phyloP scores from a whole-genome alignment of 148 eudicot species.

The Rhododendron molle region DNA sequence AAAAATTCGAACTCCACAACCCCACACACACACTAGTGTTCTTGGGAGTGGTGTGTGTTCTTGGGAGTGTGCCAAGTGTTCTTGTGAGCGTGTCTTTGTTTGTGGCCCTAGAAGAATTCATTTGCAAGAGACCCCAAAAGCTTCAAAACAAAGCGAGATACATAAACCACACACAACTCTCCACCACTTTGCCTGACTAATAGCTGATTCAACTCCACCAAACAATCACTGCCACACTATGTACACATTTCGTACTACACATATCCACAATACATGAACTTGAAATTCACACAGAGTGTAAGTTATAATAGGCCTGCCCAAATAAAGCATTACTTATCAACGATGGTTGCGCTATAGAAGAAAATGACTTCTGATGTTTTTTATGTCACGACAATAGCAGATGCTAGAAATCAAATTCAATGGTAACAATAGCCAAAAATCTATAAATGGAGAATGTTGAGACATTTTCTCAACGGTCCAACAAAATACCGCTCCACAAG shows the following conservation, averaged over 20 bases:
- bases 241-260: background rate
- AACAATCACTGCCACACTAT: background rate
- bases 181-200: background rate
- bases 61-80: no score
- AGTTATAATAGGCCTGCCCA: background rate
- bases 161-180: background rate
- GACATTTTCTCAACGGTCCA: background rate
- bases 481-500: background rate
- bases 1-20: no score
- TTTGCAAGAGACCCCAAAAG: background rate
- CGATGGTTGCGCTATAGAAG: background rate
- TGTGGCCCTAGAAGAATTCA: background rate
- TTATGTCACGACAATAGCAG: background rate
- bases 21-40: no score
- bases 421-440: background rate
- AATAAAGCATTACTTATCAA: background rate
- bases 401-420: slow-evolving; percentile 10
- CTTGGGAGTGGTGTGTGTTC: no score
- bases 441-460: background rate
- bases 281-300: background rate
- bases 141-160: background rate
- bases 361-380: background rate
- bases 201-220: background rate
- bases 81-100: no score
- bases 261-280: background rate